Percentiles rank a stretch among this genome's conserved stretches.
Evolutionary conservation across 345 rosid genomes (phyloP).

Genomic region (Lenwebbia sp.): DNA sequence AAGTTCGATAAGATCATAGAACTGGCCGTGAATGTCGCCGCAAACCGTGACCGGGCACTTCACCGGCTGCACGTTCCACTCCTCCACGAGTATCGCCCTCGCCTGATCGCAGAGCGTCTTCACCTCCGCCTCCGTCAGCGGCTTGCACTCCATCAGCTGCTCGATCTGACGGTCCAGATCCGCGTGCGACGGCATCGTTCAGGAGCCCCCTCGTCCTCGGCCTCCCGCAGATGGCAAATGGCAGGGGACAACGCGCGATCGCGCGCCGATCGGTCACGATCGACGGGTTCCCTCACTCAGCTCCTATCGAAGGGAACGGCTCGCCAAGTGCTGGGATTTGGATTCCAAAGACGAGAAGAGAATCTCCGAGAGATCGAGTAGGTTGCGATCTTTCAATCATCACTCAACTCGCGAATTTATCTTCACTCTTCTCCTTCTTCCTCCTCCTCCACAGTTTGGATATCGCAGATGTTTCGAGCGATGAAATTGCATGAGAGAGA

Average conservation of each 20-base stretch:
- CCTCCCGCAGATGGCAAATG: slow-evolving; percentile 4
- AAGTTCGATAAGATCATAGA: slow-evolving; percentile 89
- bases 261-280: not conserved
- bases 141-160: slow-evolving; percentile 95
- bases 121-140: slow-evolving; percentile 84
- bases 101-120: slow-evolving; percentile 89
- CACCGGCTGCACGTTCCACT: slow-evolving; percentile 98
- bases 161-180: slow-evolving; percentile 97
- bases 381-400: not conserved
- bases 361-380: not conserved
- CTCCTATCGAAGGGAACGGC: not conserved
- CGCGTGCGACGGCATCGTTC: slow-evolving; percentile 70
- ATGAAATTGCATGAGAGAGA: not conserved
- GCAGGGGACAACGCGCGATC: not conserved
- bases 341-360: not conserved
- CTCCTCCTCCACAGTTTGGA: not conserved
- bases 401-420: not conserved
- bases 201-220: not conserved
- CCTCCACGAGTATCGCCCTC: slow-evolving; percentile 85
- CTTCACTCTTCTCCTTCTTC: not conserved
- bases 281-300: not conserved
- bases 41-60: slow-evolving; percentile 98
- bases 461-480: not conserved
- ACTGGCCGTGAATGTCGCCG: slow-evolving; percentile 98
- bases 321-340: not conserved